Conservation (phyloP, 2,329 filamentous ascomycete species). For the Penicillium sp. region DNA sequence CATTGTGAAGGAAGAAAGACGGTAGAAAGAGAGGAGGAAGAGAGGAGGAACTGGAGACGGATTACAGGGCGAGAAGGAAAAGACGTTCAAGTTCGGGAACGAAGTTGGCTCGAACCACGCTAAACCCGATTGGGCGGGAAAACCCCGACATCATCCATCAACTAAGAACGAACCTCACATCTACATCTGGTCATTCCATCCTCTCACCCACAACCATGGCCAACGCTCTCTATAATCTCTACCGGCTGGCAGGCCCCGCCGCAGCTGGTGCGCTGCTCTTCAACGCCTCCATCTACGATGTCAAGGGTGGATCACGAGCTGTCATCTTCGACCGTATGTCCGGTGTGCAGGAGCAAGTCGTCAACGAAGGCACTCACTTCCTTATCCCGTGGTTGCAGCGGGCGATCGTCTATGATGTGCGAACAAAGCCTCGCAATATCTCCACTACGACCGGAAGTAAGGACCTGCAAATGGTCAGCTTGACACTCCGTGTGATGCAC, state of each 20-base stretch:
- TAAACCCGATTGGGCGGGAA: constrained; percentile 40
- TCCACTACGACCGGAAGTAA: constrained; percentile 97
- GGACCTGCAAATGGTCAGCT: constrained; percentile 99
- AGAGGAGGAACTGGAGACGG: constrained; percentile 4
- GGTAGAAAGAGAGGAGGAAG: constrained; percentile 12
- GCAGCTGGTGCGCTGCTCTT: constrained; percentile 67
- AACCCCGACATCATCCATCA: constrained; percentile 39
- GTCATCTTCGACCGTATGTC: constrained; percentile 96
- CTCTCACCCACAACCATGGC: constrained; percentile 42
- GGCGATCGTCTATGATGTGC: constrained; percentile 93
- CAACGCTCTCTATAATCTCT: constrained; percentile 37
- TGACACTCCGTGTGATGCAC: constrained; percentile 93
- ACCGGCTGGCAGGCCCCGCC: constrained; percentile 65
- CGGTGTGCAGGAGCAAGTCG: constrained; percentile 88
- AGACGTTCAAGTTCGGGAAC: constrained; percentile 30
- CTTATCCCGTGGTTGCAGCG: constrained; percentile 93
- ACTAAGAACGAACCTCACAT: constrained; percentile 5
- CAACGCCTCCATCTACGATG: constrained; percentile 90
- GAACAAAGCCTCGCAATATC: constrained; percentile 96
- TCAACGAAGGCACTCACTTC: constrained; percentile 97
- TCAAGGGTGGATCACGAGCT: constrained; percentile 88
- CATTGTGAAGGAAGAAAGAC: constrained; percentile 32
- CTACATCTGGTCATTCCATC: constrained; percentile 9
- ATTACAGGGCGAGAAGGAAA: constrained; percentile 23
- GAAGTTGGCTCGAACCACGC: constrained; percentile 34